Base-by-base conservation (phyloP, 768 basidiomycete species). In the Pulveroboletus frians region DNA sequence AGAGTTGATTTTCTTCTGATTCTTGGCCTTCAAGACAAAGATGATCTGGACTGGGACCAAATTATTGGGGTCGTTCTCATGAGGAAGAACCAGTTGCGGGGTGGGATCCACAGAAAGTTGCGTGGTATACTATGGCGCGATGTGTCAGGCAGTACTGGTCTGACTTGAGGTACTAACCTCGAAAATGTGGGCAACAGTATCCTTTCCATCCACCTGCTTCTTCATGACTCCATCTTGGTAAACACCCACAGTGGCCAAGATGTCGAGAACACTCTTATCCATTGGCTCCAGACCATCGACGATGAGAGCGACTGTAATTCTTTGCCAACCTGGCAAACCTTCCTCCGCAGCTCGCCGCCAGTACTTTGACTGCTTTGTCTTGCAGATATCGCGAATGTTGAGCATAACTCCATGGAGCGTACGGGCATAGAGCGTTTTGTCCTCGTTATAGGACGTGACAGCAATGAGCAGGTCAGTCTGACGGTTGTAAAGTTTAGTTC, bases 171-270 rank as follows among this genome's bases (percentile, higher is more conserved):
- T 50, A 23, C 67, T 41, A 50, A 90, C 89, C 81, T 96, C 93
- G 61, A 97, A 98, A 52, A 98, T 91, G 63, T 97, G 94, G 14
- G 88, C 95, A 34, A 91, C 85, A 10, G 86, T 91, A 52, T 91
- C 80, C 67, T 95, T 92, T 51, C 80, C 84, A 64, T 96, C 88
- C 37, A 91, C 77, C 54, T 90, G 81, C 68, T 92, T 94, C 72
- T 93, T 93, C 87, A 94, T 92, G 53, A 95, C 77, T 63, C 91
- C 92, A 63, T 95, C 92, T 69, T 95, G 92, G 62, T 95, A 95
- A 5, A 92, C 88, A 27, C 92, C 92, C 23, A 94, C 77, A 5
- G 92, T 94, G 6, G 91, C 89, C 36, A 95, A 74, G 56, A 94
- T 61, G 72, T 94, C 92, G 47, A 95, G 73, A 4, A 93, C 88